phyloP scores from a whole-genome alignment of 495 filamentous ascomycete species.

The Daldinia grandis region DNA sequence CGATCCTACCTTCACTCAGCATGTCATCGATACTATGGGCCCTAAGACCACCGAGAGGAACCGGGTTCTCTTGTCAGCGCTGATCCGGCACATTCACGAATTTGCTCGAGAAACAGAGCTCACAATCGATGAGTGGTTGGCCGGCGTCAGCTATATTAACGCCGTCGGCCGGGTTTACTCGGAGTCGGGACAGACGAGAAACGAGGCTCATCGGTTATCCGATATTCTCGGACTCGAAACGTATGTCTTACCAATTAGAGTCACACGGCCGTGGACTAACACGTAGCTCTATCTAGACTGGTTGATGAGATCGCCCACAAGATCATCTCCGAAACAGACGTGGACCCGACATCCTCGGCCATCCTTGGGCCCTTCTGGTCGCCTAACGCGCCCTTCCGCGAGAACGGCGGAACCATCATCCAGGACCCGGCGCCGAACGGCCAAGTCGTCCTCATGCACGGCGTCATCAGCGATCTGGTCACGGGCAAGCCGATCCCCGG shows the following conservation, averaged over 20 bases:
- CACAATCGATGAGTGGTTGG: constrained; percentile 81
- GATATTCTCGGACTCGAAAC: constrained; percentile 86
- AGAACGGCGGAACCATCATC: constrained; percentile 74
- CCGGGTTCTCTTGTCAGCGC: constrained; percentile 67
- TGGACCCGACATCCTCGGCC: constrained; percentile 79
- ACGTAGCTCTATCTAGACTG: constrained; percentile 55
- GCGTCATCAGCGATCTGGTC: constrained; percentile 73
- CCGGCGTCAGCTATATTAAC: constrained; percentile 71
- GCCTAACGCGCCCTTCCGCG: constrained; percentile 80
- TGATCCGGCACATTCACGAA: constrained; percentile 82
- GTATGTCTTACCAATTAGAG: constrained; percentile 52
- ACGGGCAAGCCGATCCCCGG: constrained; percentile 73
- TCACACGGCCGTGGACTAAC: neutral
- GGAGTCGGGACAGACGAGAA: constrained; percentile 62
- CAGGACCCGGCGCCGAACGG: constrained; percentile 70
- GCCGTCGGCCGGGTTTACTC: constrained; percentile 61
- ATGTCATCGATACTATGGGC: constrained; percentile 78
- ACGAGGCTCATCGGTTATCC: constrained; percentile 80
- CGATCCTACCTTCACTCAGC: constrained; percentile 79
- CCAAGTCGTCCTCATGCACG: constrained; percentile 77
- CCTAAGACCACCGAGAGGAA: constrained; percentile 74
- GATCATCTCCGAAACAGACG: constrained; percentile 71
- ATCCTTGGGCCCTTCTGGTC: constrained; percentile 92
- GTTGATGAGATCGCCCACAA: constrained; percentile 89
- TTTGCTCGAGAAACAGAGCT: constrained; percentile 85